These are phyloP conservation scores for Sclerotinia nivalis DNA, from an alignment of 2,329 filamentous ascomycete genomes.

Conservation along the genomic window DNA sequence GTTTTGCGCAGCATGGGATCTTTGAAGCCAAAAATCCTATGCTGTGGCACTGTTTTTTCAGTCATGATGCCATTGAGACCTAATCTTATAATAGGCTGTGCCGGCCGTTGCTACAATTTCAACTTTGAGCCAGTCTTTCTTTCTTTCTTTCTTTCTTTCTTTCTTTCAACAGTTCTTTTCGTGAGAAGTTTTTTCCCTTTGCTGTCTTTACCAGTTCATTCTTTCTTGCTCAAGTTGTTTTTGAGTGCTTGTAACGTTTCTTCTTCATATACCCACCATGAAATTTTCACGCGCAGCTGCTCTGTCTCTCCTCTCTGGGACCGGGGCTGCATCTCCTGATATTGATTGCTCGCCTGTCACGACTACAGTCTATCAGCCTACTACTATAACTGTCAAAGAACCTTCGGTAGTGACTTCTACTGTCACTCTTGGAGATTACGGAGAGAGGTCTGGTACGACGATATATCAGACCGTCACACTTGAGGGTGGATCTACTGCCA, in stretches of 20 bases:
- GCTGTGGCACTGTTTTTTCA: constrained; percentile 2
- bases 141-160: not conserved
- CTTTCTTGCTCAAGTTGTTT: not conserved
- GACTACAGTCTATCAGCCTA: constrained; percentile 20
- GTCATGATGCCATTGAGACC: not conserved
- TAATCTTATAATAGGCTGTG: constrained; percentile 2
- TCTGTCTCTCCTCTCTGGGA: constrained; percentile 9
- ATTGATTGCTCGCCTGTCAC: constrained; percentile 13
- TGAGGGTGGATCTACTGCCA: not conserved
- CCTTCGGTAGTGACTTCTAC: not conserved
- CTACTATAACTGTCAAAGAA: constrained; percentile 11
- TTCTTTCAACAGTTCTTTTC: not conserved
- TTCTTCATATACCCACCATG: constrained; percentile 11
- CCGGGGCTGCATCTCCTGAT: constrained; percentile 16
- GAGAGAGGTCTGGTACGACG: not conserved
- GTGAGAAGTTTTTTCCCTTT: constrained; percentile 12
- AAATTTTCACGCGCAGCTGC: constrained; percentile 14
- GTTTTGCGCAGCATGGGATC: not conserved
- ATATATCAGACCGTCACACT: constrained; percentile 16
- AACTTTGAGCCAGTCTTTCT: not conserved
- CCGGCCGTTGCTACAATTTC: not conserved
- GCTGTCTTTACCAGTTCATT: constrained; percentile 15
- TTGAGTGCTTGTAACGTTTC: not conserved
- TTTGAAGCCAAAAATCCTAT: constrained; percentile 5
- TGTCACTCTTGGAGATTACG: constrained; percentile 6